These are phyloP conservation scores for Knufia fluminis DNA, from an alignment of 2,329 filamentous ascomycete species.

Conservation along the genomic window DNA sequence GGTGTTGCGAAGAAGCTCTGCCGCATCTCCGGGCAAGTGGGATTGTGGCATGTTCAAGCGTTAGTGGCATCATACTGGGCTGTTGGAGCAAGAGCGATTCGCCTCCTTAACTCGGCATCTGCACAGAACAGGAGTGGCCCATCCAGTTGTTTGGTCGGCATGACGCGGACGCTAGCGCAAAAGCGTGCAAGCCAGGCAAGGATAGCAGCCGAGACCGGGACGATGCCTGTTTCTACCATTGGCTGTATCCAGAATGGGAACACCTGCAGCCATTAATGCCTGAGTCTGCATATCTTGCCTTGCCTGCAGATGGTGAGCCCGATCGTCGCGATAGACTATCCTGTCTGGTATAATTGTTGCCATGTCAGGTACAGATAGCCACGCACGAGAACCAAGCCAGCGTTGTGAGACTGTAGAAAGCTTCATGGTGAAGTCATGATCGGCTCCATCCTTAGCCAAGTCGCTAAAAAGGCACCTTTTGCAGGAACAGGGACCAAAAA, in stretches of 20 bases:
- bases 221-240: not conserved
- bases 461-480: not conserved
- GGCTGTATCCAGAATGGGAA: not conserved
- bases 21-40: not conserved
- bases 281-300: too few relatives aligned
- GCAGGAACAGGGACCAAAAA: slow-evolving; percentile 6
- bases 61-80: slow-evolving; percentile 6
- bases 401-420: not conserved
- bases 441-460: not conserved
- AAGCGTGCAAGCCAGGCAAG: slow-evolving; percentile 6
- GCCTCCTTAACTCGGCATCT: slow-evolving; percentile 8
- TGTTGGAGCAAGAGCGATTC: slow-evolving; percentile 6
- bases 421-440: slow-evolving; percentile 9
- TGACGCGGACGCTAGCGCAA: slow-evolving; percentile 5
- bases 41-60: slow-evolving; percentile 1
- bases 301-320: too few relatives aligned
- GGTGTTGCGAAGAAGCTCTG: not conserved
- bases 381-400: not conserved
- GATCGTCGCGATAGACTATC: too few relatives aligned
- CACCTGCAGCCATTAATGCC: not conserved
- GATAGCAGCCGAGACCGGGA: not conserved
- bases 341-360: too few relatives aligned
- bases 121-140: slow-evolving; percentile 7
- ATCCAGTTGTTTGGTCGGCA: slow-evolving; percentile 7
- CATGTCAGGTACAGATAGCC: not conserved